Conservation (phyloP, 1,284 basidiomycete species). For the Ustilago sp. region DNA sequence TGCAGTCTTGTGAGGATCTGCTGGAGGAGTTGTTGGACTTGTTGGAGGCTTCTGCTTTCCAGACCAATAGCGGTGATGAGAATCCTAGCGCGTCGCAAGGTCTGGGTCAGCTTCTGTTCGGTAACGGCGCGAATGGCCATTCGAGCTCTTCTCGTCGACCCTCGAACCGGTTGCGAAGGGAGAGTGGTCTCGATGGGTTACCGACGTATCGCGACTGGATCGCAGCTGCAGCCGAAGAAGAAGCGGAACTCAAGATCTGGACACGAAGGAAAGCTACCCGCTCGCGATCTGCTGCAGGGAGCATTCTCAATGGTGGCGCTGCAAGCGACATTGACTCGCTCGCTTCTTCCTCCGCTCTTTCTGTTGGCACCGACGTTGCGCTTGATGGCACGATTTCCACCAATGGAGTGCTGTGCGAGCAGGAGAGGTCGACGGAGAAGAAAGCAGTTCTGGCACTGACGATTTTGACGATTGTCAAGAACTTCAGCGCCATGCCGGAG, state of each 20-base stretch:
- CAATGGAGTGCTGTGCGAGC: slow-evolving; percentile 33
- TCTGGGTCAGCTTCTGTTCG: slow-evolving; percentile 6
- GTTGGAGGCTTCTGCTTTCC: slow-evolving; percentile 83
- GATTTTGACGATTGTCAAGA: slow-evolving; percentile 84
- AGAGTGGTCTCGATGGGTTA: slow-evolving; percentile 47
- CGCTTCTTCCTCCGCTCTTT: slow-evolving; percentile 14
- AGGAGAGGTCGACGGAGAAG: slow-evolving; percentile 51
- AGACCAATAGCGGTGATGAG: slow-evolving; percentile 70
- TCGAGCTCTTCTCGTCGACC: slow-evolving; percentile 6
- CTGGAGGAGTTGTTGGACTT: slow-evolving; percentile 89
- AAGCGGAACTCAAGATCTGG: slow-evolving; percentile 57
- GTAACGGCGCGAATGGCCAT: slow-evolving; percentile 5
- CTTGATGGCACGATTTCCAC: slow-evolving; percentile 35
- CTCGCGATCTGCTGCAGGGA: slow-evolving; percentile 32
- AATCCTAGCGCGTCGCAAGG: not conserved
- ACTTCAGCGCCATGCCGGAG: slow-evolving; percentile 80
- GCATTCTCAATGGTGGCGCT: slow-evolving; percentile 14
- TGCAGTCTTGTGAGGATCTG: slow-evolving; percentile 82
- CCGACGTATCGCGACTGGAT: slow-evolving; percentile 63
- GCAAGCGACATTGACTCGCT: slow-evolving; percentile 24
- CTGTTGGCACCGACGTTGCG: slow-evolving; percentile 4
- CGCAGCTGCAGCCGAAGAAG: slow-evolving; percentile 58
- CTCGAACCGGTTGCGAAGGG: slow-evolving; percentile 19
- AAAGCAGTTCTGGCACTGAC: slow-evolving; percentile 77
- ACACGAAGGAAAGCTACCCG: slow-evolving; percentile 36